Base-by-base conservation (phyloP, 805 yeast species). In the Barnettozyma populi region DNA sequence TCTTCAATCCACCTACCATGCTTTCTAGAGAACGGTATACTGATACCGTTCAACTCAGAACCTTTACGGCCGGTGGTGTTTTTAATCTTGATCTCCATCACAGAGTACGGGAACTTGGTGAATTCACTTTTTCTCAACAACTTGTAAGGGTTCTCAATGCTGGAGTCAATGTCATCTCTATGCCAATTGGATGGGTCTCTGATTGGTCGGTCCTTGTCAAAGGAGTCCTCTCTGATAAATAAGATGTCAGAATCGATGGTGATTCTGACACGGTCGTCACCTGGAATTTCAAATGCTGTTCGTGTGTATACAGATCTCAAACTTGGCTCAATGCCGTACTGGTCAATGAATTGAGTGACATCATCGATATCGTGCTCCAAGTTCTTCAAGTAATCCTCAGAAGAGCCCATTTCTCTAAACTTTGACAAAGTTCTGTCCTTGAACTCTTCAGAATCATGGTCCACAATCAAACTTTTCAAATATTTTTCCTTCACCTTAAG, bases 221-320 rank as follows among this genome's bases (percentile, higher is more conserved):
- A 85, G 0, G 92, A 69, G 64, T 92, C 98, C 64, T 92, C 99
- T 58, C 98, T 80, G 52, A 92, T 83, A 62, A 87, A 90, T 45
- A 83, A 62, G 48, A 94, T 80, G 64, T 94, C 94, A 14, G 95
- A 84, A 68, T 92, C 98, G 53, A 92, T 87, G 39, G 87, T 83
- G 51, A 94, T 82, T 64, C 98, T 82, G 35, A 90, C 84, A 61
- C 92, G 79, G 64, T 90, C 95, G 64, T 94, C 98, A 49, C 97
- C 97, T 3, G 99, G 99, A 58, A 92, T 92, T 73, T 92, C 97
- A 73, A 94, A 92, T 2, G 98, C 98, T 6, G 96, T 87, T 66
- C 98, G 78, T 37, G 89, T 86, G 70, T 87, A 89, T 34, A 84
- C 79, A 10, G 97, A 79, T 70, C 98, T 82, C 63, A 94, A 69